phyloP scores from a whole-genome alignment of 2,329 filamentous ascomycete species.

The Xylariaceae sp. region DNA sequence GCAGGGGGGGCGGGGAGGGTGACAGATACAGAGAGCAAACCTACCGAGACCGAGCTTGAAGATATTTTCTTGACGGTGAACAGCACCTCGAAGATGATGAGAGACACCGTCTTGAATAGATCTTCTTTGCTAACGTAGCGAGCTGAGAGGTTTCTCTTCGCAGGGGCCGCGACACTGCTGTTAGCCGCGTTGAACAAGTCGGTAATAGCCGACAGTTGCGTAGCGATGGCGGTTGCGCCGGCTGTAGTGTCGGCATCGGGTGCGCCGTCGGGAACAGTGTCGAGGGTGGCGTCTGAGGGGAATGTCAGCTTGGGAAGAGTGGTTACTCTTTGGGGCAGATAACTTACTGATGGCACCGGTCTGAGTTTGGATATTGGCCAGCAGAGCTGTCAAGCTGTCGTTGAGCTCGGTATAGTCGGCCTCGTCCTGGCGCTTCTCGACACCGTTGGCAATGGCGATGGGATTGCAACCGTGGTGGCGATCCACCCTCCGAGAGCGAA shows the following conservation, averaged over 20 bases:
- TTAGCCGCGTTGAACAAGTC: constrained; percentile 20
- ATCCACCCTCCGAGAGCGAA: constrained; percentile 27
- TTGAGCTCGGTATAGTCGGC: constrained; percentile 21
- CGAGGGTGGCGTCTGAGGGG: constrained; percentile 20
- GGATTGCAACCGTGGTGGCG: constrained; percentile 24
- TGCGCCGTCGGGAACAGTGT: constrained; percentile 15
- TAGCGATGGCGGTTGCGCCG: constrained; percentile 20
- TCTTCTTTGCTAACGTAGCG: constrained; percentile 20
- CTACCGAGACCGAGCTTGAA: constrained; percentile 30
- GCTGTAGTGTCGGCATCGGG: constrained; percentile 16
- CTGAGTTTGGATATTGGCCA: constrained; percentile 24
- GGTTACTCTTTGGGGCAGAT: neutral
- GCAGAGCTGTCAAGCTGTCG: constrained; percentile 20
- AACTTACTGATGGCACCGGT: constrained; percentile 26
- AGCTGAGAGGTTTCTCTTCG: constrained; percentile 8
- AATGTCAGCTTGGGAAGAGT: constrained; percentile 9
- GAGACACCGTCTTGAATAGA: constrained; percentile 24
- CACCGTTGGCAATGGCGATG: constrained; percentile 12
- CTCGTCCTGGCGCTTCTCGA: constrained; percentile 26
- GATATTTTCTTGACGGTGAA: constrained; percentile 26
- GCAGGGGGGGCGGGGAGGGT: neutral
- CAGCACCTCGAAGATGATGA: constrained; percentile 26
- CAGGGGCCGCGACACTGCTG: constrained; percentile 5
- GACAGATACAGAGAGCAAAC: neutral
- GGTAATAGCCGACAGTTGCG: constrained; percentile 22